Percentiles rank a stretch among this genome's conserved stretches.
Conservation (phyloP, 352 stramenopile species). For the Pythium apleroticum region DNA sequence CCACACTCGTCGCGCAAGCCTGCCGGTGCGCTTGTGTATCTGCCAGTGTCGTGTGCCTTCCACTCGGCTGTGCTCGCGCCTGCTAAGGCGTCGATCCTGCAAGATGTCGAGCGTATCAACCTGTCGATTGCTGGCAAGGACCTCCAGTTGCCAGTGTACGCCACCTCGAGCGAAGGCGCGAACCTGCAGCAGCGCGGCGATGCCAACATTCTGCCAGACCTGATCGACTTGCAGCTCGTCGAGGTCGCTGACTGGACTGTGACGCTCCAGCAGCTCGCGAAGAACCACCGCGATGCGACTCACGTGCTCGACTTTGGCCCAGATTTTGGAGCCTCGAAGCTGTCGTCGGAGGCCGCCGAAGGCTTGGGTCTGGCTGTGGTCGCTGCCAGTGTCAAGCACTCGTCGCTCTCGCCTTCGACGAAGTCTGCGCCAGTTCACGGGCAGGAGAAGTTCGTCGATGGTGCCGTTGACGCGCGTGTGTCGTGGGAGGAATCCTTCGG, state of each 20-base stretch:
- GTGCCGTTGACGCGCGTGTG: slow-evolving; percentile 14
- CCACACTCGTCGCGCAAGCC: slow-evolving; percentile 84
- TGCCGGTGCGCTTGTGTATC: slow-evolving; percentile 48
- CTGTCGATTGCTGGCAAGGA: slow-evolving; percentile 41
- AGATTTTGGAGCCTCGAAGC: slow-evolving; percentile 50
- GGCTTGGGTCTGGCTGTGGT: slow-evolving; percentile 56
- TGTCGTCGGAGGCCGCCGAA: slow-evolving; percentile 47
- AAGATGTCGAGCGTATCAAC: slow-evolving; percentile 49
- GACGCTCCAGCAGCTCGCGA: slow-evolving; percentile 43
- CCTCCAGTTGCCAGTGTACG: slow-evolving; percentile 69
- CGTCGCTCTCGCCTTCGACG: slow-evolving; percentile 25
- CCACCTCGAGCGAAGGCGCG: slow-evolving; percentile 42
- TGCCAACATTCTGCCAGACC: slow-evolving; percentile 36
- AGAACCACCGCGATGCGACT: slow-evolving; percentile 41
- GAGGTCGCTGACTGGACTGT: slow-evolving; percentile 59
- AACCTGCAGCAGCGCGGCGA: slow-evolving; percentile 60
- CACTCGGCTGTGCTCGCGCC: slow-evolving; percentile 56
- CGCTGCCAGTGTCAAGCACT: slow-evolving; percentile 44
- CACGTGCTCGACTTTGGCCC: slow-evolving; percentile 82
- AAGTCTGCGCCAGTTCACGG: slow-evolving; percentile 36
- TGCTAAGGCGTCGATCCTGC: slow-evolving; percentile 45
- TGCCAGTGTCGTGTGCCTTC: slow-evolving; percentile 74
- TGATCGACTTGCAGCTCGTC: slow-evolving; percentile 68
- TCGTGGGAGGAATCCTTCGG: slow-evolving; percentile 62
- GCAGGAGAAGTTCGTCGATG: slow-evolving; percentile 44